A percentile compares a stretch with the other conserved stretches of the same genome.
phyloP scores from a whole-genome alignment of 345 rosid species.

The Populus pruinosa region DNA sequence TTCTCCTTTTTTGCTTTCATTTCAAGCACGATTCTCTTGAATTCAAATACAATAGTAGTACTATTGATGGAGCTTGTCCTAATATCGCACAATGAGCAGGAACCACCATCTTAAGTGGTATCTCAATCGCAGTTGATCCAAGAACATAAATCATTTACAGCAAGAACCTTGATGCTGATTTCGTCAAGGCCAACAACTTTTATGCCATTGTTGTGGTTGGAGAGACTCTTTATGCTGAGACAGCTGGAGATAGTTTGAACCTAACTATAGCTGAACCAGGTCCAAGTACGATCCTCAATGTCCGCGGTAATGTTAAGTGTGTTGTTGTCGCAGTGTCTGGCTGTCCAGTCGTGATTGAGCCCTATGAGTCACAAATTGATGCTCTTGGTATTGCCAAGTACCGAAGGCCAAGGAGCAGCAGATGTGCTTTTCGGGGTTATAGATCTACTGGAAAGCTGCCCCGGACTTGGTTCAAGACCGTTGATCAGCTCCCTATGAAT shows the following conservation, averaged over 20 bases:
- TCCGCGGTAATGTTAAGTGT: constrained; percentile 12
- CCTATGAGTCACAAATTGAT: constrained; percentile 1
- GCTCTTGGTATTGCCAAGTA: constrained; percentile 22
- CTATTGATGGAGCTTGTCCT: background rate
- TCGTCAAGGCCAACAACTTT: constrained; percentile 4
- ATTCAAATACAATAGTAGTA: background rate
- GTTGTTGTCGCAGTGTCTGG: constrained; percentile 22
- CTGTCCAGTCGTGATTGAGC: constrained; percentile 22
- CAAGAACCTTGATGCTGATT: constrained; percentile 9
- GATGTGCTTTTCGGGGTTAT: constrained; percentile 26
- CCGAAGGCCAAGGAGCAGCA: constrained; percentile 23
- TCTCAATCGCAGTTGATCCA: constrained; percentile 10
- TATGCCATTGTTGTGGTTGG: constrained; percentile 30
- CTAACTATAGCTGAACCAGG: constrained; percentile 15
- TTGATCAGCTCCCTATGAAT: constrained; percentile 17
- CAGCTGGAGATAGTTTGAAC: constrained; percentile 10
- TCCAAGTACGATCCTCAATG: constrained; percentile 1
- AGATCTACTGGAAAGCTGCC: constrained; percentile 24
- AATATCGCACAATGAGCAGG: background rate
- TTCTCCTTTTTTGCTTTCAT: background rate
- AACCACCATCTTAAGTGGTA: constrained; percentile 19
- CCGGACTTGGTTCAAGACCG: constrained; percentile 9
- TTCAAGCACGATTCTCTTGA: background rate
- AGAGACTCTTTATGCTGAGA: constrained; percentile 20
- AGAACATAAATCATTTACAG: constrained; percentile 15